Conservation (phyloP, 2,329 filamentous ascomycete species). For the Epichloe gansuensis region DNA sequence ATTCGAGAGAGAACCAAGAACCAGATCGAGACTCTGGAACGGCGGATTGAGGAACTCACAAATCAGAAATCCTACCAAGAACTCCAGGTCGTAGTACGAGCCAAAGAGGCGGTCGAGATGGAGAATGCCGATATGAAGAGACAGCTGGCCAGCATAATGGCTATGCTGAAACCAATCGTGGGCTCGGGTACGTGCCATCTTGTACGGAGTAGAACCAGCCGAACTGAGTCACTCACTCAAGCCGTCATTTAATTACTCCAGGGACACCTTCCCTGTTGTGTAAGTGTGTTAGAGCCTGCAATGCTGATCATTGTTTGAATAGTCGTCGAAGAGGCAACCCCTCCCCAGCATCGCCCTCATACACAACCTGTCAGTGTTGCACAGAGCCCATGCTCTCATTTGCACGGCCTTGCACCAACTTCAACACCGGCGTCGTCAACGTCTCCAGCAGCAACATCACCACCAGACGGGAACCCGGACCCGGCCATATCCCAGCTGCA, state of each 20-base stretch:
- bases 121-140: slow-evolving; percentile 70
- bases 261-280: too few species aligned
- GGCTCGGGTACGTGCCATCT: slow-evolving; percentile 13
- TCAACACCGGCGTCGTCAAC: background rate
- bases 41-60: slow-evolving; percentile 60
- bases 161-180: slow-evolving; percentile 49
- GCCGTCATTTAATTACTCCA: too few species aligned
- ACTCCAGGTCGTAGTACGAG: slow-evolving; percentile 58
- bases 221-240: too few species aligned
- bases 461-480: background rate
- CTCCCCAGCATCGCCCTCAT: background rate
- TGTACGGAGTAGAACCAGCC: background rate
- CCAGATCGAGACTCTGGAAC: slow-evolving; percentile 64
- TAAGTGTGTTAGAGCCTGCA: too few species aligned
- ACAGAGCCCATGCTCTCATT: background rate
- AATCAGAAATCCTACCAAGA: slow-evolving; percentile 75
- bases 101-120: slow-evolving; percentile 64
- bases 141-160: slow-evolving; percentile 51
- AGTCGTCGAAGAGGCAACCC: background rate
- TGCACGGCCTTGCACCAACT: background rate
- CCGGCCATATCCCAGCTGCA: slow-evolving; percentile 18
- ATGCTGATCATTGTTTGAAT: background rate
- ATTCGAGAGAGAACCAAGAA: slow-evolving; percentile 73
- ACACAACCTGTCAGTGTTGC: background rate
- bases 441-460: background rate